phyloP scores from a whole-genome alignment of 73 alveolate species.

The Paramecium primaurelia region DNA sequence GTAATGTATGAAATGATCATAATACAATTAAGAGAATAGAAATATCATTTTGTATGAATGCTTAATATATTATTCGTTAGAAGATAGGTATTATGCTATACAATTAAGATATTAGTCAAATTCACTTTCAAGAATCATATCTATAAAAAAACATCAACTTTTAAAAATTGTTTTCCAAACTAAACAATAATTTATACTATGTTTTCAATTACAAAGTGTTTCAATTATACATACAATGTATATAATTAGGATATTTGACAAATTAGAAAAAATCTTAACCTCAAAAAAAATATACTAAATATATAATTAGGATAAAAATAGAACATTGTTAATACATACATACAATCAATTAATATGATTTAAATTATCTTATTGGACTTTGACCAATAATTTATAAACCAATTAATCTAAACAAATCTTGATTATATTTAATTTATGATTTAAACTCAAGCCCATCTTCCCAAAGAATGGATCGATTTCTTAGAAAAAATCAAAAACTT shows the following conservation, averaged over 20 bases:
- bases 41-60: background rate
- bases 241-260: background rate
- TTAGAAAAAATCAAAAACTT: background rate
- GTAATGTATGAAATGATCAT: background rate
- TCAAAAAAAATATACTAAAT: background rate
- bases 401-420: background rate
- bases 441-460: background rate
- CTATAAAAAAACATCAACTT: background rate
- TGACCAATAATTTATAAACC: background rate
- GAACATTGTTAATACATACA: background rate
- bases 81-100: background rate
- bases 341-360: background rate
- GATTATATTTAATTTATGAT: conserved; percentile 10
- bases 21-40: background rate
- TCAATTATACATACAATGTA: background rate
- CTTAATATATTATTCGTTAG: background rate
- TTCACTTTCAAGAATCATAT: background rate
- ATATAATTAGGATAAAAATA: background rate
- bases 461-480: background rate
- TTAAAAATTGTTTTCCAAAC: background rate
- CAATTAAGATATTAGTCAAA: background rate
- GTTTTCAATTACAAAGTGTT: background rate
- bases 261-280: background rate
- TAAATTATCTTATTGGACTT: background rate
- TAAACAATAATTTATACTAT: background rate